Evolutionary conservation across 83 land plant genomes (phyloP).

Genomic region (Larix sibirica): DNA sequence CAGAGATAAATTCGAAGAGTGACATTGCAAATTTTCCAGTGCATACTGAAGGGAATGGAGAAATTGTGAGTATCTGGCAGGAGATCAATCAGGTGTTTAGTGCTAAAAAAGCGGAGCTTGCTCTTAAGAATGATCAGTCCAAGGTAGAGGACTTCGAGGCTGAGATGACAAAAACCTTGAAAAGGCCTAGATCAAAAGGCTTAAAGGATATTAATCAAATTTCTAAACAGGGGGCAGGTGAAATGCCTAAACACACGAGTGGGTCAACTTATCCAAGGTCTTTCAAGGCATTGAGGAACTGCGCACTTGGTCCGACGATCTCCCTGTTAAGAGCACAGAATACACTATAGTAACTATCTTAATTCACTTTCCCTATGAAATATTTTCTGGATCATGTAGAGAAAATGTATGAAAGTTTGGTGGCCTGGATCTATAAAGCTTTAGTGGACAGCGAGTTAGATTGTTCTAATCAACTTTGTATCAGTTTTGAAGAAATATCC

Average conservation of each 20-base stretch:
- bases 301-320: slow-evolving; percentile 68
- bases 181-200: slow-evolving; percentile 15
- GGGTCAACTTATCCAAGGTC: slow-evolving; percentile 34
- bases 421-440: neutral
- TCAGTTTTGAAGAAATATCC: too few relatives aligned
- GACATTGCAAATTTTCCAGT: neutral
- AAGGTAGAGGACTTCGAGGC: slow-evolving; percentile 19
- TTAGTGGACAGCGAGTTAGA: neutral
- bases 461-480: neutral
- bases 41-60: neutral
- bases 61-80: slow-evolving; percentile 36
- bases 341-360: neutral
- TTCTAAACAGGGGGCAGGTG: neutral
- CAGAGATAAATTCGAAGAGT: neutral
- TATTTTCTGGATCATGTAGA: neutral
- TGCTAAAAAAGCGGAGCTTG: slow-evolving; percentile 56
- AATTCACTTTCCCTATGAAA: neutral
- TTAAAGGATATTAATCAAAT: neutral
- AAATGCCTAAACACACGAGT: slow-evolving; percentile 7
- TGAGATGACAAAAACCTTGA: neutral
- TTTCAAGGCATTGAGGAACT: slow-evolving; percentile 41
- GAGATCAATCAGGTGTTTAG: slow-evolving; percentile 37
- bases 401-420: neutral
- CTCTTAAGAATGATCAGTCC: neutral
- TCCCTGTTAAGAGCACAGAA: slow-evolving; percentile 45